phyloP scores from a whole-genome alignment of 164 flowering plant genomes.

The Cinnamomum chago region DNA sequence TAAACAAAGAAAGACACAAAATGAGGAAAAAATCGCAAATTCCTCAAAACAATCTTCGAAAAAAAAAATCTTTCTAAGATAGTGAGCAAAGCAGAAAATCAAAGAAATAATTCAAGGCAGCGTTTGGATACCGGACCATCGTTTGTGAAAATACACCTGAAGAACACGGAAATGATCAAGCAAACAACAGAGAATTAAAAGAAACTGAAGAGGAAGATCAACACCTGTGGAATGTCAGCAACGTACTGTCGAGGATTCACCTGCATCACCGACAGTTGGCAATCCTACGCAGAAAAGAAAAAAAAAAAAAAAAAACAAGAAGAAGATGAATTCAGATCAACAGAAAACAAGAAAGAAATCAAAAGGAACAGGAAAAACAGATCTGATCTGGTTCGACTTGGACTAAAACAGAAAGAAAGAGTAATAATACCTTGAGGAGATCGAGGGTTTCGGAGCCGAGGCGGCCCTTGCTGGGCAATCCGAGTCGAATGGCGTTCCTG shows the following conservation, averaged over 20 bases:
- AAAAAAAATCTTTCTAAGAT: too few species aligned
- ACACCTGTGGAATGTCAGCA: slow-evolving; percentile 87
- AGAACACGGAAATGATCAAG: too few species aligned
- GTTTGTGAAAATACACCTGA: too few species aligned
- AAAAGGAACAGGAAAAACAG: background rate
- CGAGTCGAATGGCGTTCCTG: slow-evolving; percentile 67
- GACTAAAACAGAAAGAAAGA: background rate
- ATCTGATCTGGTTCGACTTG: too few species aligned
- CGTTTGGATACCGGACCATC: too few species aligned
- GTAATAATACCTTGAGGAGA: slow-evolving; percentile 63
- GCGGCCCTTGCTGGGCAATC: slow-evolving; percentile 94
- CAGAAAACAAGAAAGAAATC: background rate
- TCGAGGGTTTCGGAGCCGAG: slow-evolving; percentile 82
- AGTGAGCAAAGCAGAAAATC: too few species aligned
- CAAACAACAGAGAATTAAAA: background rate
- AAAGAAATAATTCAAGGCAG: too few species aligned
- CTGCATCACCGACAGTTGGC: slow-evolving; percentile 85
- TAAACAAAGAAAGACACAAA: too few species aligned
- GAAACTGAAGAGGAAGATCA: background rate
- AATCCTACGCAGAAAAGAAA: slow-evolving; percentile 51
- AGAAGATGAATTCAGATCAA: background rate
- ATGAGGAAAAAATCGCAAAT: too few species aligned
- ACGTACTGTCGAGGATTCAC: slow-evolving; percentile 95
- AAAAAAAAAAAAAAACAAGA: background rate
- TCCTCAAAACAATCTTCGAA: too few species aligned